Evolutionary conservation across 108 stramenopile species (phyloP).

Genomic region (Conticribra weissflogii): DNA sequence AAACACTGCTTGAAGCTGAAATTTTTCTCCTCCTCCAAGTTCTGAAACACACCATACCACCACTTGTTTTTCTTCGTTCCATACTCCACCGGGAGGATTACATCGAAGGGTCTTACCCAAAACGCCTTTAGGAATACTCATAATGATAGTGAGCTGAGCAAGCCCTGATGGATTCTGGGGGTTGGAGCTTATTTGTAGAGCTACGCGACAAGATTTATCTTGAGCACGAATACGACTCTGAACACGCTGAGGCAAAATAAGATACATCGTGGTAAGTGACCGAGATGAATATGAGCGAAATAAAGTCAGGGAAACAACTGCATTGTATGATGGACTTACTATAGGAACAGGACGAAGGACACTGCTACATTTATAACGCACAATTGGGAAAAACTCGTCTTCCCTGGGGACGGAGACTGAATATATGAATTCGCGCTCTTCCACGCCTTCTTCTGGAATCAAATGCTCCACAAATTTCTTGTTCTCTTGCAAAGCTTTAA

Average conservation of each 20-base stretch:
- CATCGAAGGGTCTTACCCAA: conserved; percentile 73
- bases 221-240: conserved; percentile 76
- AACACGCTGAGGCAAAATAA: conserved; percentile 59
- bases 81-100: conserved; percentile 84
- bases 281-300: not conserved
- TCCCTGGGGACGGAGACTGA: conserved; percentile 68
- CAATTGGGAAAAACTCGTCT: conserved; percentile 80
- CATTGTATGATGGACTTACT: too few species aligned
- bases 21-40: conserved; percentile 86
- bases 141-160: conserved; percentile 84
- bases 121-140: conserved; percentile 74
- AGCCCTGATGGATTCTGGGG: conserved; percentile 80
- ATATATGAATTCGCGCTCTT: conserved; percentile 55
- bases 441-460: conserved; percentile 19
- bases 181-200: conserved; percentile 88
- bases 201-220: conserved; percentile 68
- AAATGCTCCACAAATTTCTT: conserved; percentile 67
- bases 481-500: conserved; percentile 77
- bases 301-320: not conserved
- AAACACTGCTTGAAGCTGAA: conserved; percentile 83
- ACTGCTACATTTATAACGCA: conserved; percentile 77
- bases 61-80: conserved; percentile 78
- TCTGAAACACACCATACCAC: conserved; percentile 88
- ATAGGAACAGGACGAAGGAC: conserved; percentile 86
- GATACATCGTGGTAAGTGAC: too few species aligned